Conservation (phyloP, 257 asterid genomes). For the Echites panduratus region DNA sequence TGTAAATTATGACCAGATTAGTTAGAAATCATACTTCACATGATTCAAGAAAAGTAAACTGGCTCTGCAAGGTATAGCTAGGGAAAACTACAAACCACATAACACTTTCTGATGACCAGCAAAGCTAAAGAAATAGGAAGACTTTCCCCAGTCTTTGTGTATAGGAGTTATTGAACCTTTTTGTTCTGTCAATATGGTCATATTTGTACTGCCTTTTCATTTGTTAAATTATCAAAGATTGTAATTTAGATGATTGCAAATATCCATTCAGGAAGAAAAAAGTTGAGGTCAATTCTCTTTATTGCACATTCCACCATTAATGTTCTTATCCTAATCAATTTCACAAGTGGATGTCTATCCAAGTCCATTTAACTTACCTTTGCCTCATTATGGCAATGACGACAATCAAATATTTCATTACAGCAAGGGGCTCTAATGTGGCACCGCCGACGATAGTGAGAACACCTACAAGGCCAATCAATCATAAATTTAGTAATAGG, state of each 20-base stretch:
- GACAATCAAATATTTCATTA: constrained; percentile 70
- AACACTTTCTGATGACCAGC: background rate
- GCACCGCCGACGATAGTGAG: constrained; percentile 84
- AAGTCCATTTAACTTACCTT: constrained; percentile 37
- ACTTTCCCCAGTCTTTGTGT: background rate
- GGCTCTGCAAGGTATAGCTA: too few relatives aligned
- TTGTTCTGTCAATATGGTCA: too few relatives aligned
- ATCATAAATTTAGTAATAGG: background rate
- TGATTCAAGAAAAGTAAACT: background rate
- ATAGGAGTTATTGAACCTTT: too few relatives aligned
- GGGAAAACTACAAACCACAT: too few relatives aligned
- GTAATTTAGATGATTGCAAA: background rate
- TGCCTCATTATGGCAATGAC: constrained; percentile 92
- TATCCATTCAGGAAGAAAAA: background rate
- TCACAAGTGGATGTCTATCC: background rate
- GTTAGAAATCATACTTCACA: background rate
- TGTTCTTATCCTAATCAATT: background rate
- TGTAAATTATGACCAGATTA: background rate
- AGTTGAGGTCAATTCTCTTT: background rate
- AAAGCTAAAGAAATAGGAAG: background rate
- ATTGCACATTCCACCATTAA: background rate
- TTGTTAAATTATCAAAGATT: too few relatives aligned
- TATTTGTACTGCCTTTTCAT: too few relatives aligned
- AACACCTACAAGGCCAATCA: constrained; percentile 44
- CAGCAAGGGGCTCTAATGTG: constrained; percentile 84